Percentiles rank a stretch among this genome's conserved stretches.
Conservation (phyloP, 305 asterid genomes). For the Caryopteris hybrid region DNA sequence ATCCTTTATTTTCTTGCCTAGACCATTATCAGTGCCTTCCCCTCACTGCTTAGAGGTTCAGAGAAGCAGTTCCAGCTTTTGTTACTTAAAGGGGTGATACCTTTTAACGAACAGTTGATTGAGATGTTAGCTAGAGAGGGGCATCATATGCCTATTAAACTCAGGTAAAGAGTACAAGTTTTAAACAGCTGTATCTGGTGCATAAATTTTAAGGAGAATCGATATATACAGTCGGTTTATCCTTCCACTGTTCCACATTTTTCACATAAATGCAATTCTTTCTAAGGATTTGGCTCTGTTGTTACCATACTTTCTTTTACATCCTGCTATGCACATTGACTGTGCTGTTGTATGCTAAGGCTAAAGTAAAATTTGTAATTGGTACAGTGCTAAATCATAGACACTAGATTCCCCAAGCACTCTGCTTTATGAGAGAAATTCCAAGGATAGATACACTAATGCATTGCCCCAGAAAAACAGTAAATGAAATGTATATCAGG, state of each 20-base stretch:
- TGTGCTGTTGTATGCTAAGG: background rate
- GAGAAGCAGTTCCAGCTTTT: conserved; percentile 55
- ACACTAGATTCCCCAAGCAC: background rate
- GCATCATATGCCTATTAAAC: conserved; percentile 36
- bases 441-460: background rate
- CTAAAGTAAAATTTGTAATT: background rate
- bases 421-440: background rate
- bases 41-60: conserved; percentile 71
- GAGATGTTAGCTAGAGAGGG: conserved; percentile 71
- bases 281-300: background rate
- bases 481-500: background rate
- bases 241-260: background rate
- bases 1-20: conserved; percentile 27
- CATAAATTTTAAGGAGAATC: conserved; percentile 7
- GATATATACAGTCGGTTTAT: conserved; percentile 4
- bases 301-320: conserved; percentile 1
- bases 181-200: conserved; percentile 14
- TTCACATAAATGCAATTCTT: background rate
- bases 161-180: conserved; percentile 47
- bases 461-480: background rate
- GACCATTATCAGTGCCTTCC: conserved; percentile 68
- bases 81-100: conserved; percentile 50
- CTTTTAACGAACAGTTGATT: conserved; percentile 62
- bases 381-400: background rate
- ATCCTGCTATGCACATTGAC: background rate